phyloP scores from a whole-genome alignment of 2,329 filamentous ascomycete genomes.

The Acephala macrosclerotiorum region DNA sequence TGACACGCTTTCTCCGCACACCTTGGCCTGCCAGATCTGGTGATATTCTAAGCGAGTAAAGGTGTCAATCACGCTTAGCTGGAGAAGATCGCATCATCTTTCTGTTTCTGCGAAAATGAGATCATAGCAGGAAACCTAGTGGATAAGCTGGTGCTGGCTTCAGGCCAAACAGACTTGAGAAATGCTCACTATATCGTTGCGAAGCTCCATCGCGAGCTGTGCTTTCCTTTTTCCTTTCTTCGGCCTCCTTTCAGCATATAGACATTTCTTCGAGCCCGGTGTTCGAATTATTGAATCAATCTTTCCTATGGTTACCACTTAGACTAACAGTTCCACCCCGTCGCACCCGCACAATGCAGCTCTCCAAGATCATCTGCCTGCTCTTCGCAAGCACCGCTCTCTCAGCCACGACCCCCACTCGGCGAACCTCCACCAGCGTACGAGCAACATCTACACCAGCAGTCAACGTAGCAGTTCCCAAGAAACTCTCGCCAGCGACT shows the following conservation, averaged over 20 bases:
- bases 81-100: slow-evolving; percentile 13
- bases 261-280: slow-evolving; percentile 13
- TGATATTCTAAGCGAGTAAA: neutral
- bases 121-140: slow-evolving; percentile 12
- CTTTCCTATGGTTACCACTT: slow-evolving; percentile 15
- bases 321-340: neutral
- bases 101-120: neutral
- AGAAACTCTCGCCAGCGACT: slow-evolving; percentile 23
- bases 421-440: neutral
- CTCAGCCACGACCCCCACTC: slow-evolving; percentile 13
- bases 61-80: neutral
- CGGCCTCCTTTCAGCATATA: neutral
- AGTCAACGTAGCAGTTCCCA: slow-evolving; percentile 13
- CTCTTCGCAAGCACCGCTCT: slow-evolving; percentile 17
- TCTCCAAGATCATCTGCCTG: slow-evolving; percentile 14
- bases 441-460: slow-evolving; percentile 4
- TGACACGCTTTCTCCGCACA: neutral
- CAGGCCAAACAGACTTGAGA: neutral
- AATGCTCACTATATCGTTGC: neutral
- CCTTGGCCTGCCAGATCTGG: neutral
- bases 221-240: neutral
- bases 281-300: neutral
- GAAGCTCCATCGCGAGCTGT: neutral
- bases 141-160: neutral
- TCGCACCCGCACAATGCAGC: slow-evolving; percentile 17